Base-by-base conservation (phyloP, 106 monocot species). In the Hemerocallis citrina region DNA sequence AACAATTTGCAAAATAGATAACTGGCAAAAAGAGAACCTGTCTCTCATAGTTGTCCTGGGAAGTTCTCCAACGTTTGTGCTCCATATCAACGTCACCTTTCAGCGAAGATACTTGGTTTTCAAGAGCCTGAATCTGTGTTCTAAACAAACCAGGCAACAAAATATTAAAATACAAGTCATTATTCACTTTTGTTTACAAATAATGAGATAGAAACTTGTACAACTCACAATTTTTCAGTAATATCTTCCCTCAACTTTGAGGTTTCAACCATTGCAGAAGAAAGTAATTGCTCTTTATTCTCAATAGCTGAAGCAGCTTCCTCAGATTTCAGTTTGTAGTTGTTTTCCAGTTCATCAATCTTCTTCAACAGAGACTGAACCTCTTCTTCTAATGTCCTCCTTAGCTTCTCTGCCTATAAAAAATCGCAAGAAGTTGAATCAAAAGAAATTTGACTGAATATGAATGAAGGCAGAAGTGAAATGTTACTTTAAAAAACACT, bases 11-110 rank as follows among this genome's bases (percentile, higher is more conserved):
- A 25, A 30, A 68, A n/a, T 48, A 36, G 10, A 27, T n/a, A n/a
- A n/a, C n/a, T n/a, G 2, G 9, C 27, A 52, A 19, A 16, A 33
- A 30, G 15, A 20, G 59, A 55, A 98, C 98, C 92, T 98, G 98
- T 85, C 98, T 92, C 55, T 98, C 88, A 75, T 92, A 98, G 61
- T 98, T 98, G 42, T 88, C 78, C 23, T 98, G 91, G 13, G 98
- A 74, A 70, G 46, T 81, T 57, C 85, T 81, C 98, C 98, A 98
- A 6, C 82, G 88, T 41, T 71, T 84, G 47, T 82, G 85, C 61
- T 98, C 92, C 33, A 47, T 72, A 43, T 88, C 91, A 60, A 85
- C 45, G 66, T 76, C 68, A 33, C 72, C 77, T 59, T 82, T 85
- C 47, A 92, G 65, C 21, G 71, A 77, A 52, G 69, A 71, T 44